These are phyloP conservation scores for Ustilaginoidea virens DNA, from an alignment of 2,329 filamentous ascomycete genomes.

Conservation along the genomic window DNA sequence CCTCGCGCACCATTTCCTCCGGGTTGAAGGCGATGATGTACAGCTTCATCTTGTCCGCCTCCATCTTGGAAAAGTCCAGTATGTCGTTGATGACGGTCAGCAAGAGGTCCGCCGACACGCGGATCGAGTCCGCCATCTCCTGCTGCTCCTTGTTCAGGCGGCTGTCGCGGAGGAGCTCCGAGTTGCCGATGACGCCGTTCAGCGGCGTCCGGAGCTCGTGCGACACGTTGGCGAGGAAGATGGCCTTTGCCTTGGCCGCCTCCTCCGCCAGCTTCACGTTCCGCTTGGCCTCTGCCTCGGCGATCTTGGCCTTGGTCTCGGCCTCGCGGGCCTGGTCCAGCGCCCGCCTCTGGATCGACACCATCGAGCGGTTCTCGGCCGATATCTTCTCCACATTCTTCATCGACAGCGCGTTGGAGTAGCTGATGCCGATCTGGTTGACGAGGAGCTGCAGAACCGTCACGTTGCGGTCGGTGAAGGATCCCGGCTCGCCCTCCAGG, in stretches of 20 bases:
- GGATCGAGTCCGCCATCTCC: conserved; percentile 78
- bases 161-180: conserved; percentile 67
- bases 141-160: conserved; percentile 59
- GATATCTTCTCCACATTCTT: conserved; percentile 64
- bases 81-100: conserved; percentile 94
- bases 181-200: conserved; percentile 80
- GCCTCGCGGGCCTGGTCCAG: conserved; percentile 56
- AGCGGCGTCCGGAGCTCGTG: conserved; percentile 72
- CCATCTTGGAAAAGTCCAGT: conserved; percentile 87
- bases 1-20: conserved; percentile 50
- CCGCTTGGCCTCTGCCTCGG: conserved; percentile 60
- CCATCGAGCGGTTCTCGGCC: conserved; percentile 64
- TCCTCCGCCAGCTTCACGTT: conserved; percentile 74
- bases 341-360: conserved; percentile 59
- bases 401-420: conserved; percentile 51
- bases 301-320: conserved; percentile 61
- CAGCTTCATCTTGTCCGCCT: conserved; percentile 74
- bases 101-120: conserved; percentile 71
- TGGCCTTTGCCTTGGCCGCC: conserved; percentile 68
- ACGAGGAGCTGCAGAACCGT: conserved; percentile 55
- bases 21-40: conserved; percentile 56
- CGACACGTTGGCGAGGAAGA: conserved; percentile 67
- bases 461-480: conserved; percentile 60
- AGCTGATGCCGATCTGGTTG: conserved; percentile 62
- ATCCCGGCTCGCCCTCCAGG: conserved; percentile 57